These are phyloP conservation scores for Monosporascus sp. DNA, from an alignment of 2,329 filamentous ascomycete genomes.

Conservation along the genomic window DNA sequence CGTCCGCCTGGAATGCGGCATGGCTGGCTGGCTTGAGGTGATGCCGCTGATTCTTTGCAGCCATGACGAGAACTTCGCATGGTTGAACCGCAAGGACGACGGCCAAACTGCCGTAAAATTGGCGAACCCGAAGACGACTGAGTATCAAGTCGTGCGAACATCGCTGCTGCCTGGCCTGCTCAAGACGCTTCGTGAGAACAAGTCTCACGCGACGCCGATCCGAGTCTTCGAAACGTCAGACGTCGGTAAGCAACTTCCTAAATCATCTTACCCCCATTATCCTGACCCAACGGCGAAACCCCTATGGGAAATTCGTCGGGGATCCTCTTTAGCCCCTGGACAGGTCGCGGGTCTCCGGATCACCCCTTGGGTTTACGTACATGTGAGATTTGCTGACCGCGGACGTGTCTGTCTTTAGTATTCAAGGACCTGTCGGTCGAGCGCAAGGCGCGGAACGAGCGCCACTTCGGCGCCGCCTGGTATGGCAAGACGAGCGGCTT, in stretches of 20 bases:
- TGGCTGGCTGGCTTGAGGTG: slow-evolving; percentile 94
- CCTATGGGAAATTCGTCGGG: no score
- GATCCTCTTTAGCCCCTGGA: no score
- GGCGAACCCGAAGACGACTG: slow-evolving; percentile 72
- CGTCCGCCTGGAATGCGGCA: slow-evolving; percentile 79
- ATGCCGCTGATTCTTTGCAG: slow-evolving; percentile 95
- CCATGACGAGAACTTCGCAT: slow-evolving; percentile 96
- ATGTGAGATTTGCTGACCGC: neutral
- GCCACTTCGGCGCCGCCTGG: slow-evolving; percentile 93
- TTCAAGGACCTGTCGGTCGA: slow-evolving; percentile 82
- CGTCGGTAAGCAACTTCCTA: slow-evolving; percentile 53
- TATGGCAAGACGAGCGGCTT: slow-evolving; percentile 94
- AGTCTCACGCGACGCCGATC: slow-evolving; percentile 68
- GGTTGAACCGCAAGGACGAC: slow-evolving; percentile 76
- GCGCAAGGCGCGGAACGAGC: slow-evolving; percentile 84
- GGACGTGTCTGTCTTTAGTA: slow-evolving; percentile 42
- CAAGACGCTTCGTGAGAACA: slow-evolving; percentile 77
- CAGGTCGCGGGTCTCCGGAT: no score
- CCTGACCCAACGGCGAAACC: slow-evolving; percentile 44
- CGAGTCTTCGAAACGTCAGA: slow-evolving; percentile 77
- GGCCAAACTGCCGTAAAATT: slow-evolving; percentile 66
- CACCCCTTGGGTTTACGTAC: neutral
- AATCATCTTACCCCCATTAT: slow-evolving; percentile 60
- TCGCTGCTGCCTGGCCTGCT: slow-evolving; percentile 68
- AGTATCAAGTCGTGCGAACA: slow-evolving; percentile 77